A percentile compares a stretch with the other conserved stretches of the same genome.
Evolutionary conservation across 352 stramenopile species (phyloP).

Genomic region (Phytophthora multivora): DNA sequence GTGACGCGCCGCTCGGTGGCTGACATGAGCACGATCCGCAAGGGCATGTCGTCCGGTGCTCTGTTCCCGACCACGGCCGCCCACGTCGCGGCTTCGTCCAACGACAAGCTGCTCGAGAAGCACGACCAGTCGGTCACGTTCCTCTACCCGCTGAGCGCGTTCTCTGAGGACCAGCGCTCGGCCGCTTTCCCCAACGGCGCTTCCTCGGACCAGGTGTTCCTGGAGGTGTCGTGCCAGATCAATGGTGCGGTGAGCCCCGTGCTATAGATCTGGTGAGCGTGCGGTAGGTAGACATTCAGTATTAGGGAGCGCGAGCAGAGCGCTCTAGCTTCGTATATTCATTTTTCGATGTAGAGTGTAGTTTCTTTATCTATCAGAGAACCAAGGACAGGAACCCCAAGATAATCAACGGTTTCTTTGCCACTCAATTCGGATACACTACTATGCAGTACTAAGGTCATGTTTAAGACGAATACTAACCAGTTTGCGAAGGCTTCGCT

Average conservation of each 20-base stretch:
- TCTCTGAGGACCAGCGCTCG: slow-evolving; percentile 56
- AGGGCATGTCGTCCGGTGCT: slow-evolving; percentile 64
- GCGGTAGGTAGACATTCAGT: slow-evolving; percentile 38
- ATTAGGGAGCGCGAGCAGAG: slow-evolving; percentile 42
- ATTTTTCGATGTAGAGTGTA: slow-evolving; percentile 35
- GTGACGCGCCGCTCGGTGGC: slow-evolving; percentile 74
- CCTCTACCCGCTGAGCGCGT: slow-evolving; percentile 84
- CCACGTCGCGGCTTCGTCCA: slow-evolving; percentile 28
- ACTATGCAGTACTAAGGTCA: too few species aligned
- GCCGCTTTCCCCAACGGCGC: slow-evolving; percentile 31
- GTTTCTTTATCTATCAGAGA: slow-evolving; percentile 40
- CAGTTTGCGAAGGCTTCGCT: too few species aligned
- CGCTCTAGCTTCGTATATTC: slow-evolving; percentile 33
- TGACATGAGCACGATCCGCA: slow-evolving; percentile 83
- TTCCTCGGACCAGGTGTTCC: slow-evolving; percentile 62
- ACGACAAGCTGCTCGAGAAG: slow-evolving; percentile 38
- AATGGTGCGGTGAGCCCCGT: slow-evolving; percentile 41
- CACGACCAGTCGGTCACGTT: slow-evolving; percentile 81
- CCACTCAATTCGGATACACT: too few species aligned
- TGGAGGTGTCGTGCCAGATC: slow-evolving; percentile 83
- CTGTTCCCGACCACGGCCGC: slow-evolving; percentile 64
- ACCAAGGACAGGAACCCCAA: slow-evolving; percentile 20
- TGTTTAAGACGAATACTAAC: too few species aligned
- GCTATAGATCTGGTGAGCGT: slow-evolving; percentile 23
- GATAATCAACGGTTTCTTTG: slow-evolving; percentile 32